A percentile compares a stretch with the other conserved stretches of the same genome.
These are phyloP conservation scores for Musa balbisiana DNA, from an alignment of 202 grass and related monocot species.

Conservation along the genomic window DNA sequence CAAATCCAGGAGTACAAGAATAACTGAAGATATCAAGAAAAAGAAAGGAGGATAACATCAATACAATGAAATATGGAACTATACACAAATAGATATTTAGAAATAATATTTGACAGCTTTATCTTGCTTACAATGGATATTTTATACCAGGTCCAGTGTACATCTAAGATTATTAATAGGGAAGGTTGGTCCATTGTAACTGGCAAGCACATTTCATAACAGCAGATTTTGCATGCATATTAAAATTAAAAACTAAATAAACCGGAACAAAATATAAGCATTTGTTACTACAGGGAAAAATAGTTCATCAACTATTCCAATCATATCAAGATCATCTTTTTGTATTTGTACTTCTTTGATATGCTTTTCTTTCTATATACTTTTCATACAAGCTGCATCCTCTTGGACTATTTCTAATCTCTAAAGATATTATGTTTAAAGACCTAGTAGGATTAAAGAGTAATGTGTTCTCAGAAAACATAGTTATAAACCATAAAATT, in stretches of 20 bases:
- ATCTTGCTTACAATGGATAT: not conserved
- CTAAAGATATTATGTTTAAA: not conserved
- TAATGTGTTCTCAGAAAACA: not conserved
- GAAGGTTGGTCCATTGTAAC: too few species aligned
- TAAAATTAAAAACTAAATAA: too few species aligned
- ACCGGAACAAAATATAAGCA: too few species aligned
- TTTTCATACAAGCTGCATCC: not conserved
- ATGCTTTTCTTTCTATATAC: not conserved
- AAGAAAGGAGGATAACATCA: not conserved
- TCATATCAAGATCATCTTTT: too few species aligned
- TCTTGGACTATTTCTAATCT: not conserved
- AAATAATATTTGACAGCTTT: not conserved
- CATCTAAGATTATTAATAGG: too few species aligned
- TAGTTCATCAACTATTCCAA: too few species aligned
- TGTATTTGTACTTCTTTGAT: too few species aligned
- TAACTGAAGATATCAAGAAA: constrained; percentile 11
- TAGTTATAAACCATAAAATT: not conserved
- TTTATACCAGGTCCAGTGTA: too few species aligned
- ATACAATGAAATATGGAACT: constrained; percentile 8
- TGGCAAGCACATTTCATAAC: too few species aligned
- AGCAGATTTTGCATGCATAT: too few species aligned
- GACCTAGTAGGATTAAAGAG: not conserved
- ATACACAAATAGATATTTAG: not conserved
- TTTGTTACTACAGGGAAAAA: too few species aligned
- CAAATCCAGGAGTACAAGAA: not conserved